Percentiles rank a stretch among this genome's conserved stretches.
phyloP scores from a whole-genome alignment of 148 eudicot genomes.

The Linanthus parryae region DNA sequence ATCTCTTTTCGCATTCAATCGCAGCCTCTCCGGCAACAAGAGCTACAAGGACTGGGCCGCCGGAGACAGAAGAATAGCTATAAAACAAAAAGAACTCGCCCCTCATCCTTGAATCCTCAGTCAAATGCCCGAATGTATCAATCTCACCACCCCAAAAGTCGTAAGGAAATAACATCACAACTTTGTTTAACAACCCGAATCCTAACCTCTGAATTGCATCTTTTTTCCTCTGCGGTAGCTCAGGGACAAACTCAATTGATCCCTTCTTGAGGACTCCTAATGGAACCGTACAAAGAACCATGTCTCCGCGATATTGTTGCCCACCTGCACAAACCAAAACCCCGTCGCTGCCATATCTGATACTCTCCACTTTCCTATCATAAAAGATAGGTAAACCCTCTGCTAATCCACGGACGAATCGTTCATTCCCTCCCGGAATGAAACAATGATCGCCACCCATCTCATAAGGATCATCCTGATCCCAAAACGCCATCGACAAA shows the following conservation, averaged over 20 bases:
- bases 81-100: conserved; percentile 95
- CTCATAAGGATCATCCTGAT: conserved; percentile 96
- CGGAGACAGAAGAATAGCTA: conserved; percentile 80
- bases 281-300: conserved; percentile 91
- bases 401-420: conserved; percentile 70
- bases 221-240: conserved; percentile 66
- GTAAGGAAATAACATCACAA: conserved; percentile 88
- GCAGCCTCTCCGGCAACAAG: conserved; percentile 99
- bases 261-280: conserved; percentile 82
- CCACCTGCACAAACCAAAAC: conserved; percentile 70
- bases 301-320: conserved; percentile 71
- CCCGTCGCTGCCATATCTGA: conserved; percentile 78
- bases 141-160: conserved; percentile 98
- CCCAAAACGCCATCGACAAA: conserved; percentile 95
- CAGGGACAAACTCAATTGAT: conserved; percentile 69
- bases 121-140: conserved; percentile 89
- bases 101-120: conserved; percentile 66
- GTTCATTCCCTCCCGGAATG: conserved; percentile 91
- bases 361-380: conserved; percentile 44
- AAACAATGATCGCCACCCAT: conserved; percentile 99
- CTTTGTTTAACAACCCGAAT: conserved; percentile 89
- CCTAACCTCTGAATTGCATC: conserved; percentile 85
- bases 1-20: conserved; percentile 65
- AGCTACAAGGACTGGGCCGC: conserved; percentile 91
- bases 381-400: conserved; percentile 81